These are phyloP conservation scores for Quercus agrifolia DNA, from an alignment of 306 rosid genomes.

Conservation along the genomic window DNA sequence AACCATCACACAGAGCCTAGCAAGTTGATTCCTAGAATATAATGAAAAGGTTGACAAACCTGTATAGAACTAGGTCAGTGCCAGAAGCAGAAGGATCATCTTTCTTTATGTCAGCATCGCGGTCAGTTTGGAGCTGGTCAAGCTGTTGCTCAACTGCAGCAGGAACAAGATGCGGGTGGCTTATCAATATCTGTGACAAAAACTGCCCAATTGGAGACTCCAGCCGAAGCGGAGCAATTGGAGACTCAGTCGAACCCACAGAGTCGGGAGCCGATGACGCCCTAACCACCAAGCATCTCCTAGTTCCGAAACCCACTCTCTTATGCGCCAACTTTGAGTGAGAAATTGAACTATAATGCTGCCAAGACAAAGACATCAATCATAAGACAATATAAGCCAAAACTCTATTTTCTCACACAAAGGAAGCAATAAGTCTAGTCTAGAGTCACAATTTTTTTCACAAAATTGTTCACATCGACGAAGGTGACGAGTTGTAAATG, in stretches of 20 bases:
- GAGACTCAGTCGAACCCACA: conserved; percentile 30
- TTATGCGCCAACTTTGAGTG: conserved; percentile 39
- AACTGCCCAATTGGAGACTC: conserved; percentile 94
- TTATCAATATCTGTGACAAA: conserved; percentile 66
- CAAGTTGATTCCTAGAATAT: conserved; percentile 3
- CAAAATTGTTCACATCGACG: too few species aligned
- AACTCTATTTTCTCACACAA: too few species aligned
- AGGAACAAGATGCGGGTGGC: conserved; percentile 95
- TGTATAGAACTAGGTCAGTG: conserved; percentile 80
- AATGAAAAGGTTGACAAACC: conserved; percentile 37
- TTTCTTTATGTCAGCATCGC: conserved; percentile 59
- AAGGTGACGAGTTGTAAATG: too few species aligned
- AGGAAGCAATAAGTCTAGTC: too few species aligned
- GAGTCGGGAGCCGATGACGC: conserved; percentile 51
- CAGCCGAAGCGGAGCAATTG: conserved; percentile 81
- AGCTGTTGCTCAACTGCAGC: conserved; percentile 96
- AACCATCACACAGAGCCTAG: neutral
- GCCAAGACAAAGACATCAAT: conserved; percentile 16
- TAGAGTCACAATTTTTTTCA: too few species aligned
- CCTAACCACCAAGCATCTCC: conserved; percentile 47
- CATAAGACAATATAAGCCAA: neutral
- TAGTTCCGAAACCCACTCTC: conserved; percentile 34
- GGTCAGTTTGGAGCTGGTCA: conserved; percentile 81
- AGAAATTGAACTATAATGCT: conserved; percentile 39
- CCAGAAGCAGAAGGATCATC: conserved; percentile 55